Evolutionary conservation across 495 filamentous ascomycete genomes (phyloP).

Genomic region (Neurospora terricola): DNA sequence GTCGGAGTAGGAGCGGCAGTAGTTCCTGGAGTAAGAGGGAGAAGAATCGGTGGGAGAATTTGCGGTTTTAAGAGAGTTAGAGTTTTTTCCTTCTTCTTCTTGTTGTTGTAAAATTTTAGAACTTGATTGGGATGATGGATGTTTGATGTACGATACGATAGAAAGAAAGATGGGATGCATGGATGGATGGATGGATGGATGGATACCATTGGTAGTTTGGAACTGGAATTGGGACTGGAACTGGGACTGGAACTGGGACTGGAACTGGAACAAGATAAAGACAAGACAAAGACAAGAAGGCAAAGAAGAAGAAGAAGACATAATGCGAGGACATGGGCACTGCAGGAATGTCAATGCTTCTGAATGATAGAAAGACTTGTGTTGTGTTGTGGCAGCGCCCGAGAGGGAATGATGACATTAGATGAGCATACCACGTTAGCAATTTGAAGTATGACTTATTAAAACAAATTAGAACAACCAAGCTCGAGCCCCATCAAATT

Average conservation of each 20-base stretch:
- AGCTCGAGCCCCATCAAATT: too few relatives aligned
- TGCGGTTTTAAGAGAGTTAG: not conserved
- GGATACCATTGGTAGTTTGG: not conserved
- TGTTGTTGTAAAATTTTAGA: not conserved
- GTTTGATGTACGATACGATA: not conserved
- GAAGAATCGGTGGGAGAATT: not conserved
- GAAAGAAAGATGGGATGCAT: not conserved
- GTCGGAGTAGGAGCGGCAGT: not conserved
- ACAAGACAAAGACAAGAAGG: not conserved
- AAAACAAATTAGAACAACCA: not conserved
- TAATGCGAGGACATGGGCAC: not conserved
- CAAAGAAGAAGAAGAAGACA: not conserved
- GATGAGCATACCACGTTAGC: not conserved
- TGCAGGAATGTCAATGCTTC: slow-evolving; percentile 1
- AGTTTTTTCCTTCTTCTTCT: not conserved
- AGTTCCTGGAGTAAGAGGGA: not conserved
- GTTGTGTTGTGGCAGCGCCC: not conserved
- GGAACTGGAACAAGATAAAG: not conserved
- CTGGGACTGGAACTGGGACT: not conserved
- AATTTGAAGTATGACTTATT: not conserved
- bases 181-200: not conserved
- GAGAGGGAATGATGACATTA: not conserved
- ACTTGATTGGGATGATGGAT: not conserved
- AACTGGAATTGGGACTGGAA: too few relatives aligned
- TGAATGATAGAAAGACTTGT: not conserved